Evolutionary conservation across 768 basidiomycete genomes (phyloP).

Genomic region (Tylopilus felleus): DNA sequence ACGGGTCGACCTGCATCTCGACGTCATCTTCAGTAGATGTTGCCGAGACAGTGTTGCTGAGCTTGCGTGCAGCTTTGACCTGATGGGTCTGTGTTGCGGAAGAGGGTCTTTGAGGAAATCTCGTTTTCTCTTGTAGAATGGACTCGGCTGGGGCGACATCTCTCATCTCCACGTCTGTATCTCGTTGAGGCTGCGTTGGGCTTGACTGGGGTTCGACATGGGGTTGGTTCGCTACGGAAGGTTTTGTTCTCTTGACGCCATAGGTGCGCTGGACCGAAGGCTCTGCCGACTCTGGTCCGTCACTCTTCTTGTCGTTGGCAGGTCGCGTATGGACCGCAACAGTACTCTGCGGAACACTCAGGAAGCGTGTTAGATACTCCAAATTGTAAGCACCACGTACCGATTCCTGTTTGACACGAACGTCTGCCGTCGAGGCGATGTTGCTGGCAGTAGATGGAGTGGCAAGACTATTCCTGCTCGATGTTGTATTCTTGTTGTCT

Average conservation of each 20-base stretch:
- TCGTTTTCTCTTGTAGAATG: background rate
- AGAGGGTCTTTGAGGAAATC: background rate
- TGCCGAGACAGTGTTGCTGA: background rate
- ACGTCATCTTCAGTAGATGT: constrained; percentile 8
- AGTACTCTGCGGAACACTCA: constrained; percentile 7
- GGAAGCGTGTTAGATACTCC: background rate
- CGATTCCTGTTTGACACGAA: constrained; percentile 3
- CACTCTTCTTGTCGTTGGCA: no score
- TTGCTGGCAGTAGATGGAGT: background rate
- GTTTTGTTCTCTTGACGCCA: background rate
- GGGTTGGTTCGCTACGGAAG: background rate
- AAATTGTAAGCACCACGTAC: constrained; percentile 5
- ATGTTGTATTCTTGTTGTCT: background rate
- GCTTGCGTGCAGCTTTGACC: background rate
- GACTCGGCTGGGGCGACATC: background rate
- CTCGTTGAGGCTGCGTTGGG: background rate
- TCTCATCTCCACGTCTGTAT: constrained; percentile 9
- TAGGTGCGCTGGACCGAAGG: background rate
- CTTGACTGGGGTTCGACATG: background rate
- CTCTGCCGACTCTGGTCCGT: background rate
- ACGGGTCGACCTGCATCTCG: constrained; percentile 14
- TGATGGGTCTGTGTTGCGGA: background rate
- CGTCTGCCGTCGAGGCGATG: background rate
- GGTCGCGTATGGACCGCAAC: background rate
- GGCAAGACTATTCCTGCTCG: background rate